Base-by-base conservation (phyloP, 805 yeast genomes). In the Huiozyma naganishii region DNA sequence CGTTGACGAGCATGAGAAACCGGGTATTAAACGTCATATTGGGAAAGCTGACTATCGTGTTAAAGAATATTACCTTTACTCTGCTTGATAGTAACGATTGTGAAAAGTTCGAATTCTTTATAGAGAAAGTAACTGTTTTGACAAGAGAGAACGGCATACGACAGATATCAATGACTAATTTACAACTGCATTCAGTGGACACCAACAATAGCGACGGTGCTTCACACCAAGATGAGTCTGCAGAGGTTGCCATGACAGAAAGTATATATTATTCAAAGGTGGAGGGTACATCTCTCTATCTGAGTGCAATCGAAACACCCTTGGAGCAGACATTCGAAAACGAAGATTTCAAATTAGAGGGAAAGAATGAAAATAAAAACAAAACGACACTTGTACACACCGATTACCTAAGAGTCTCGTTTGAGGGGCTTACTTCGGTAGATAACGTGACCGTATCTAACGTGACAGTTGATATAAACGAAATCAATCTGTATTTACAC, bases 11-110 rank as follows among this genome's bases (percentile, higher is more conserved):
- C 8, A 74, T 79, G 59, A 75, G 77, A 76, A 68, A 76, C 10
- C 73, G 68, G 48, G 86, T 86, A 0, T 76, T 79, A 0, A 88
- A 80, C 45, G 68, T 79, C 46, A 85, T 87, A 0, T 58, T 83
- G 13, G 73, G 83, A 50, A 73, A 79, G 48, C 60, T 83, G 5
- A 76, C 69, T 39, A 67, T 82, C 4, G 68, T 59, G n/a, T 52
- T 83, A 6, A 57, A 61, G 8, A 64, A 77, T 48, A 52, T 79
- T 7, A 67, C 62, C 5, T 53, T 82, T 32, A 71, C 72, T 38
- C 49, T 82, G 2, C 61, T 78, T 0, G 64, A 77, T 32, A 80
- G 77, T 47, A 61, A 45, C 50, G 35, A 36, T 6, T 27, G 12
- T 3, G 13, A 8, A 12, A 64, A 57, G 5, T 43, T 39, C n/a